Evolutionary conservation across 139 green algal genomes (phyloP).

Genomic region (Pleodorina starrii): DNA sequence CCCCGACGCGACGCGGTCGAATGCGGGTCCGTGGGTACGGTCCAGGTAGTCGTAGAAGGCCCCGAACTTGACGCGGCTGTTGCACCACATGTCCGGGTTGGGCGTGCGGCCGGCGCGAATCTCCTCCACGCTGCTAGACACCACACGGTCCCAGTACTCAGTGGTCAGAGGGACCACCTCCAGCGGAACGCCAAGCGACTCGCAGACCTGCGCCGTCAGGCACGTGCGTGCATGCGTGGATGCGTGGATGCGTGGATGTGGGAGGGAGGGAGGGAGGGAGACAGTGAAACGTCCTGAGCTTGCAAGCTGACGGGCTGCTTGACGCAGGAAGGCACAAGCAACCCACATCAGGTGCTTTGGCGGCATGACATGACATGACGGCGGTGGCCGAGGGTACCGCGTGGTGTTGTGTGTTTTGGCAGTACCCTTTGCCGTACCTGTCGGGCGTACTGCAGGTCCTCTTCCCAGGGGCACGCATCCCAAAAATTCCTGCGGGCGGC

Average conservation of each 20-base stretch:
- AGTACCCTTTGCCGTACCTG: too few species aligned
- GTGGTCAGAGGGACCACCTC: constrained; percentile 85
- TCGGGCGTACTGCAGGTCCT: constrained; percentile 92
- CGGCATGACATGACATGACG: too few species aligned
- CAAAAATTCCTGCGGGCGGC: constrained; percentile 90
- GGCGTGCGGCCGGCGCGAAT: constrained; percentile 93
- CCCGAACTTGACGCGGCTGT: constrained; percentile 81
- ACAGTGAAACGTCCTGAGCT: too few species aligned
- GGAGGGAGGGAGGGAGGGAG: too few species aligned
- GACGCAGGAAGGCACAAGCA: too few species aligned
- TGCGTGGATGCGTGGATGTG: background rate
- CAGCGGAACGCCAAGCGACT: constrained; percentile 78
- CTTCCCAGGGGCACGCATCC: constrained; percentile 97
- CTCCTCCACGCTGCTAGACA: constrained; percentile 86
- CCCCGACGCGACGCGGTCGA: constrained; percentile 54
- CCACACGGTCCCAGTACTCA: constrained; percentile 95
- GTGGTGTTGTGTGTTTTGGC: too few species aligned
- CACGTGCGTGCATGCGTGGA: background rate
- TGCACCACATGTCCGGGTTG: constrained; percentile 99
- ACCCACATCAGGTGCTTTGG: too few species aligned
- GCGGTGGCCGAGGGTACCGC: too few species aligned
- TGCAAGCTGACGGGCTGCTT: too few species aligned
- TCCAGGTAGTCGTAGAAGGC: constrained; percentile 93
- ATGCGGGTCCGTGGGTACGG: constrained; percentile 44
- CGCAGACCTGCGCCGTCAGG: constrained; percentile 79